phyloP scores from a whole-genome alignment of 2,329 filamentous ascomycete genomes.

The Aureobasidium lini region DNA sequence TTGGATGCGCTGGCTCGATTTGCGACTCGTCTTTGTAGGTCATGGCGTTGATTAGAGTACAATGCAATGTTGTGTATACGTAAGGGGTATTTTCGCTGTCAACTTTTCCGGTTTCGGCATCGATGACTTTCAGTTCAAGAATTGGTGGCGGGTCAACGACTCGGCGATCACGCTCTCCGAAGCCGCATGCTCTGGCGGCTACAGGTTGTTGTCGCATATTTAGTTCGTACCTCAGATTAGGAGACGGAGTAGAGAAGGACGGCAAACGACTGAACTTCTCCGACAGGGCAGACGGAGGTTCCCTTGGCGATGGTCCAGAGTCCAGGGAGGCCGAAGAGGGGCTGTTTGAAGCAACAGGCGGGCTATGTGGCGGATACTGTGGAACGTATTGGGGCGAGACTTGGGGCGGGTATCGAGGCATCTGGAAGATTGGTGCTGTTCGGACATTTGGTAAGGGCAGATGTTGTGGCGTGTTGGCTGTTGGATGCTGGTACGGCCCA shows the following conservation, averaged over 20 bases:
- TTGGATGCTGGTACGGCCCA: conserved; percentile 3
- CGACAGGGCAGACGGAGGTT: conserved; percentile 16
- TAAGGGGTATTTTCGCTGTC: conserved; percentile 53
- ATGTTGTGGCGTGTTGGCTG: conserved; percentile 15
- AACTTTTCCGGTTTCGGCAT: conserved; percentile 41
- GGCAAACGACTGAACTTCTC: conserved; percentile 25
- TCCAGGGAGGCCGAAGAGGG: conserved; percentile 16
- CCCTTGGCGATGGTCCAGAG: conserved; percentile 23
- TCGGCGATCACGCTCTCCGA: conserved; percentile 72
- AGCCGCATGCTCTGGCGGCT: conserved; percentile 72
- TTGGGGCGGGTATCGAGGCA: conserved; percentile 12
- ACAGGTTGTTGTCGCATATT: conserved; percentile 68
- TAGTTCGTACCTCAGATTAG: conserved; percentile 39
- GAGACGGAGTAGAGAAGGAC: conserved; percentile 14
- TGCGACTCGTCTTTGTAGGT: conserved; percentile 63
- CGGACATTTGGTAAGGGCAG: conserved; percentile 11
- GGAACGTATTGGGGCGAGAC: not conserved
- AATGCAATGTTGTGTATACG: conserved; percentile 56
- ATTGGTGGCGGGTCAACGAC: conserved; percentile 82
- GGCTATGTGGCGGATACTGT: conserved; percentile 11
- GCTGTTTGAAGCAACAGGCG: conserved; percentile 20
- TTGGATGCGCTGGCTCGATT: conserved; percentile 36
- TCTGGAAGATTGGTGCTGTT: conserved; percentile 8
- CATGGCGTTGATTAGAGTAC: conserved; percentile 64
- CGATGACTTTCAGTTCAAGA: conserved; percentile 60